Conservation (phyloP, 169 alveolate genomes). For the Cryptosporidium sp. region DNA sequence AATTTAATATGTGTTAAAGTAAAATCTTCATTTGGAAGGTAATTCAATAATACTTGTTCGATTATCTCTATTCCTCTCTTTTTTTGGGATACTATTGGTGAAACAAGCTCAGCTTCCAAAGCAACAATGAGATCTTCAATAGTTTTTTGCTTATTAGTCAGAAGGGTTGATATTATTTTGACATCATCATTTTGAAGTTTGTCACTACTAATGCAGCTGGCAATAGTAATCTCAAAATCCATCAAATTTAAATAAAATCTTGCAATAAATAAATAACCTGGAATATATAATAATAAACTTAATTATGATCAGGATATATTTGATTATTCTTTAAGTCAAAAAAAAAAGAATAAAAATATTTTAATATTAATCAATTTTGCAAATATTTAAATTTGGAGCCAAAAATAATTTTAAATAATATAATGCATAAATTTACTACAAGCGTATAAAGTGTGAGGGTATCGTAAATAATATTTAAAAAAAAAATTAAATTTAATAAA, state of each 20-base stretch:
- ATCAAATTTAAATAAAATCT: background rate
- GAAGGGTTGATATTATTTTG: background rate
- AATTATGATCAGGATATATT: no score
- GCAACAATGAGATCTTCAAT: constrained; percentile 25
- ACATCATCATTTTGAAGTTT: constrained; percentile 26
- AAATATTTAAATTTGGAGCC: constrained; percentile 23
- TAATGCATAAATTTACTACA: background rate
- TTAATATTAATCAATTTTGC: background rate
- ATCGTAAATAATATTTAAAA: constrained; percentile 10
- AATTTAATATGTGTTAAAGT: constrained; percentile 19
- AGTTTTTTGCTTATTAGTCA: background rate
- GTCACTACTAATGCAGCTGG: constrained; percentile 37
- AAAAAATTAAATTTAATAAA: background rate
- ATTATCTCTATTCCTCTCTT: constrained; percentile 63
- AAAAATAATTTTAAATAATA: background rate
- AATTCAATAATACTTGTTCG: constrained; percentile 9
- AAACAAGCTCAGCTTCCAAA: constrained; percentile 33
- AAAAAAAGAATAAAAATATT: background rate
- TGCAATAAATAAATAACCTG: background rate
- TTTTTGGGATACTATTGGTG: constrained; percentile 48
- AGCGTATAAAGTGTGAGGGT: constrained; percentile 24
- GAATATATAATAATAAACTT: background rate
- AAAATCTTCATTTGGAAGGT: constrained; percentile 44
- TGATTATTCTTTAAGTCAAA: background rate
- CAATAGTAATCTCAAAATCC: constrained; percentile 16